These are phyloP conservation scores for Seiridium unicorne DNA, from an alignment of 2,329 filamentous ascomycete genomes.

Conservation along the genomic window DNA sequence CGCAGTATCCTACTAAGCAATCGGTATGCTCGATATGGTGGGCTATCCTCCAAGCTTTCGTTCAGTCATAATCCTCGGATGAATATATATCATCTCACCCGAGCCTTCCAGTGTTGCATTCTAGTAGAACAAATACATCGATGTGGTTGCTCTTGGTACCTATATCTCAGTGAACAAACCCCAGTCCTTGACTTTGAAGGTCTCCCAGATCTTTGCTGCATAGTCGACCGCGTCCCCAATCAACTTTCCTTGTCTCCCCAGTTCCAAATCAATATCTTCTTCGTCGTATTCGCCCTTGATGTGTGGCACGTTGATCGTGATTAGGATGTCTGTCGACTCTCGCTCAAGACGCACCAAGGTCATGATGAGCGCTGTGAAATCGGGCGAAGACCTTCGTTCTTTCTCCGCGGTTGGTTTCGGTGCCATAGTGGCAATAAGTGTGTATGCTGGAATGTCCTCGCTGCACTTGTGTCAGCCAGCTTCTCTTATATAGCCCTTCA, in stretches of 20 bases:
- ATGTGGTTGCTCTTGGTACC: not conserved
- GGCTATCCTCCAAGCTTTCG: too few relatives aligned
- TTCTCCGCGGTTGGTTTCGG: constrained; percentile 32
- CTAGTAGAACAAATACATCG: not conserved
- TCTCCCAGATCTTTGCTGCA: constrained; percentile 65
- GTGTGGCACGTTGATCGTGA: constrained; percentile 87
- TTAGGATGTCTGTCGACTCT: constrained; percentile 75
- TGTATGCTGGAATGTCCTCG: constrained; percentile 59
- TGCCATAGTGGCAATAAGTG: constrained; percentile 66
- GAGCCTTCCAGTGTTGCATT: not conserved
- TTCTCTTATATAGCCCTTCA: not conserved
- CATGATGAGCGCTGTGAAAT: constrained; percentile 75
- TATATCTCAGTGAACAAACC: constrained; percentile 59
- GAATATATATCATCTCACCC: not conserved
- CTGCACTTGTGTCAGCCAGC: constrained; percentile 24
- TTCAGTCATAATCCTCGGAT: not conserved
- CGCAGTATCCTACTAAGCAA: too few relatives aligned
- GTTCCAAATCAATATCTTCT: constrained; percentile 67
- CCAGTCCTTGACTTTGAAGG: constrained; percentile 80
- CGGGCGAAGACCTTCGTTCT: constrained; percentile 41
- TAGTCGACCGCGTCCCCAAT: constrained; percentile 70
- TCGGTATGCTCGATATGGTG: too few relatives aligned
- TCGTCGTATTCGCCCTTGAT: constrained; percentile 71
- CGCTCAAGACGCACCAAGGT: constrained; percentile 74
- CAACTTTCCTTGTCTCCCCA: constrained; percentile 64